A percentile compares a stretch with the other conserved stretches of the same genome.
These are phyloP conservation scores for Gossypium thurberi DNA, from an alignment of 345 rosid species.

Conservation along the genomic window DNA sequence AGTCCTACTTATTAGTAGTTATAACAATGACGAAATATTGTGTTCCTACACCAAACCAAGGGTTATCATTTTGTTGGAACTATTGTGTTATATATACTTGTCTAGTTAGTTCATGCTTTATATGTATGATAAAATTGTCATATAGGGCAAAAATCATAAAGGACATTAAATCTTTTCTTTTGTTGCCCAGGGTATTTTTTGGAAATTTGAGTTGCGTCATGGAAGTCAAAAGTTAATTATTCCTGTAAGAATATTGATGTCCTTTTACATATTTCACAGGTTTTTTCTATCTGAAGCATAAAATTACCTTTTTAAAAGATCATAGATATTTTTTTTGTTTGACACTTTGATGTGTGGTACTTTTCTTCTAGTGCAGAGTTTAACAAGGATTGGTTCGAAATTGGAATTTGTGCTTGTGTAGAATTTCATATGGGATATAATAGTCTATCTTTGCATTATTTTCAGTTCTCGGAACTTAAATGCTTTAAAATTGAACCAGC, in stretches of 20 bases:
- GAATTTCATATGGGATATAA: neutral
- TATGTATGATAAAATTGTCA: neutral
- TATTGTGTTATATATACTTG: neutral
- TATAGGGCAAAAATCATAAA: neutral
- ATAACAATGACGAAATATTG: neutral
- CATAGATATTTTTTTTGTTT: neutral
- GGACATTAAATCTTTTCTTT: slow-evolving; percentile 10
- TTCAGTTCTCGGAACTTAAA: neutral
- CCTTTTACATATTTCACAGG: slow-evolving; percentile 10
- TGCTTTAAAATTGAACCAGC: neutral
- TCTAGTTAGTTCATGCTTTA: neutral
- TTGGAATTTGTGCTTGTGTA: neutral
- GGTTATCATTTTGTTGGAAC: neutral
- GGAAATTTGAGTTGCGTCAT: slow-evolving; percentile 84
- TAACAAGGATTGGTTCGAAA: neutral
- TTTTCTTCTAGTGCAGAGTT: neutral
- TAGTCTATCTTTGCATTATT: neutral
- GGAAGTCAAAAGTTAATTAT: slow-evolving; percentile 82
- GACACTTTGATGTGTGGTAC: neutral
- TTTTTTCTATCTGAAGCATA: neutral
- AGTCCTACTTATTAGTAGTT: neutral
- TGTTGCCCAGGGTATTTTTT: slow-evolving; percentile 64
- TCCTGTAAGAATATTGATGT: slow-evolving; percentile 55
- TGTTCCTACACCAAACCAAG: neutral
- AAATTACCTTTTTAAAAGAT: neutral